Conservation (phyloP, 805 yeast species). For the Suhomyces kilbournensis region DNA sequence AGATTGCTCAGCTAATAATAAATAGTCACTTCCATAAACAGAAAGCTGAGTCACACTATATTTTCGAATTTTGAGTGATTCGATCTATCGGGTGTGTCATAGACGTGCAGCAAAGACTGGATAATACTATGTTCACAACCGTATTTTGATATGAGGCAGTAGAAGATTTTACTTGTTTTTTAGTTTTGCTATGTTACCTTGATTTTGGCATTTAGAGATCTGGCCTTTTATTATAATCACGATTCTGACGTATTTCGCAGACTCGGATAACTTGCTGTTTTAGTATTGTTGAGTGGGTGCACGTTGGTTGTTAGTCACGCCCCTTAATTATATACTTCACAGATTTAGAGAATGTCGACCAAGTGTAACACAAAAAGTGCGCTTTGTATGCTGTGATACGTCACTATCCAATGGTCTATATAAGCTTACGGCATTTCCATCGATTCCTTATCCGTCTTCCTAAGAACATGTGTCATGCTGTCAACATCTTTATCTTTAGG, state of each 20-base stretch:
- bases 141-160: background rate
- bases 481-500: conserved; percentile 2
- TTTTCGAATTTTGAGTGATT: background rate
- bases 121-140: background rate
- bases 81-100: background rate
- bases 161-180: background rate
- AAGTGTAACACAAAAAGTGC: background rate
- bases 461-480: background rate
- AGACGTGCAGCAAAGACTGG: background rate
- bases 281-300: background rate
- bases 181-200: background rate
- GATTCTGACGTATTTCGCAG: background rate
- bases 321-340: background rate
- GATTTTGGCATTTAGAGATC: background rate
- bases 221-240: background rate
- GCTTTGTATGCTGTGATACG: background rate
- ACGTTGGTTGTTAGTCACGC: background rate
- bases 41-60: background rate
- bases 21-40: background rate
- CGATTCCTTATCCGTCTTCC: background rate
- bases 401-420: background rate
- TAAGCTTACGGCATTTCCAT: background rate
- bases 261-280: background rate
- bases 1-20: background rate
- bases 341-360: background rate